phyloP scores from a whole-genome alignment of 768 basidiomycete genomes.

The Paxillus involutus region DNA sequence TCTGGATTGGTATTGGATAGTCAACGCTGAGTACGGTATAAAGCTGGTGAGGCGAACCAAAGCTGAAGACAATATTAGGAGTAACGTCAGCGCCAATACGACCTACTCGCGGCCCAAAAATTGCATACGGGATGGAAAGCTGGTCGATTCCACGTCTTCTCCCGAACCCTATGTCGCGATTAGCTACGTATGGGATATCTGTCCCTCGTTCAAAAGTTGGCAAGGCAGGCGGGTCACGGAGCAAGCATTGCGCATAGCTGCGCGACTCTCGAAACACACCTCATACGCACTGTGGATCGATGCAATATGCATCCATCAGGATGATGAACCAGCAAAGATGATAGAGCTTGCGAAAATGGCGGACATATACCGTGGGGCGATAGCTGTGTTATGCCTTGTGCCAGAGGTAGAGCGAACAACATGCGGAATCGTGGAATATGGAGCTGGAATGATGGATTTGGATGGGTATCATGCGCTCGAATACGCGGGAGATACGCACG shows the following conservation, averaged over 20 bases:
- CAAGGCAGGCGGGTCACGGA: slow-evolving; percentile 4
- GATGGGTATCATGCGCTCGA: slow-evolving; percentile 2
- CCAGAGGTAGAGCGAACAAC: not conserved
- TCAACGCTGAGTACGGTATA: not conserved
- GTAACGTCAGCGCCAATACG: not conserved
- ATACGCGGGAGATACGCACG: slow-evolving; percentile 2
- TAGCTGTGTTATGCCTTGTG: slow-evolving; percentile 4
- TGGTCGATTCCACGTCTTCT: not conserved
- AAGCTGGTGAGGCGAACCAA: not conserved
- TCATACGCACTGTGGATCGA: slow-evolving; percentile 4
- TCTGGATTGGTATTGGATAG: not conserved
- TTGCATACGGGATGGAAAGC: slow-evolving; percentile 6
- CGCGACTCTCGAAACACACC: slow-evolving; percentile 4
- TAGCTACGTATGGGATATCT: not conserved
- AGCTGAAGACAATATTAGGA: not conserved
- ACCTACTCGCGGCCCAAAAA: not conserved
- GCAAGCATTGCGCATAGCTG: slow-evolving; percentile 1
- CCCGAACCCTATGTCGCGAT: slow-evolving; percentile 1
- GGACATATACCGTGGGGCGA: slow-evolving; percentile 3
- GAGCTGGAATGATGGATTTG: slow-evolving; percentile 1
- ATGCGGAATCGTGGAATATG: not conserved
- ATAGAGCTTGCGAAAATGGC: slow-evolving; percentile 1
- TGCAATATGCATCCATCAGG: slow-evolving; percentile 2
- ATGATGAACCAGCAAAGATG: not conserved
- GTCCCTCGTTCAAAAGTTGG: slow-evolving; percentile 3